Percentiles rank a stretch among this genome's conserved stretches.
Conservation (phyloP, 129 eudicot species). For the Lonicera japonica region DNA sequence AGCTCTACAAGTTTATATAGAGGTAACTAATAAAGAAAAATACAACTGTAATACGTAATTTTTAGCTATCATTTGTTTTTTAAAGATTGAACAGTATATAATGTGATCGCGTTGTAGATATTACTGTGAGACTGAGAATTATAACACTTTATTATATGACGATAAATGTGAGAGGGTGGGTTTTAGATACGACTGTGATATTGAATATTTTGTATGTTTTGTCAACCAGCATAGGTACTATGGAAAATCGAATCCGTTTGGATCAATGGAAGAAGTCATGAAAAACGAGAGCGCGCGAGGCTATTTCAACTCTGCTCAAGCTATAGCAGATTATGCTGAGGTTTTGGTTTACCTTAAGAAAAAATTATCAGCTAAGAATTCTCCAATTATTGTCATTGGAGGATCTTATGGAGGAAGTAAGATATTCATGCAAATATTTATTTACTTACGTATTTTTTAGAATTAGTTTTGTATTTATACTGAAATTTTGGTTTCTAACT, state of each 20-base stretch:
- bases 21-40: slow-evolving; percentile 48
- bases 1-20: slow-evolving; percentile 51
- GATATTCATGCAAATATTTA: neutral
- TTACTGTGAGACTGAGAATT: no score
- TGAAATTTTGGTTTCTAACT: no score
- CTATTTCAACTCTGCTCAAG: slow-evolving; percentile 84
- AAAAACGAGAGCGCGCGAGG: slow-evolving; percentile 53
- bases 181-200: no score
- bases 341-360: slow-evolving; percentile 48
- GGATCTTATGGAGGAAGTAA: slow-evolving; percentile 98
- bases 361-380: slow-evolving; percentile 37
- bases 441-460: no score
- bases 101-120: no score
- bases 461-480: no score
- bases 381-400: slow-evolving; percentile 72
- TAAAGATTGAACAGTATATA: no score
- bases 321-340: slow-evolving; percentile 88
- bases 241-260: slow-evolving; percentile 62
- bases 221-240: slow-evolving; percentile 66
- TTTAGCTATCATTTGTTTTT: no score
- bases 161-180: no score
- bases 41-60: no score
- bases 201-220: no score
- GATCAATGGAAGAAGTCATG: slow-evolving; percentile 45
- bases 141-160: no score